Percentiles rank a stretch among this genome's conserved stretches.
phyloP scores from a whole-genome alignment of 257 asterid species.

The Eustoma russellianum region DNA sequence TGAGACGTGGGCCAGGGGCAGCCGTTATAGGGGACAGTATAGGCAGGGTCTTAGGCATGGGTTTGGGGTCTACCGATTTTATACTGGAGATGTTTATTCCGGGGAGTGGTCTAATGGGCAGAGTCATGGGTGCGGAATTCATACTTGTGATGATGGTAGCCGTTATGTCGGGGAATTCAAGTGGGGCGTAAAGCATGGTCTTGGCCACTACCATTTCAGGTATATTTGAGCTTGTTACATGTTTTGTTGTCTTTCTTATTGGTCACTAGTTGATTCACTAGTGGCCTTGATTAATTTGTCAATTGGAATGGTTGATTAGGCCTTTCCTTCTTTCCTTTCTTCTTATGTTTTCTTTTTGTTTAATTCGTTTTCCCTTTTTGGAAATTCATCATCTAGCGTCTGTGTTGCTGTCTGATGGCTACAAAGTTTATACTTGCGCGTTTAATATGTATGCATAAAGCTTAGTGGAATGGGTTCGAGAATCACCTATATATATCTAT shows the following conservation, averaged over 20 bases:
- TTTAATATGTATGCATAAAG: too few relatives aligned
- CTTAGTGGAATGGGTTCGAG: too few relatives aligned
- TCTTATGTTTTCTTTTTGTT: too few relatives aligned
- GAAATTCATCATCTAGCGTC: too few relatives aligned
- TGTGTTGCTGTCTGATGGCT: too few relatives aligned
- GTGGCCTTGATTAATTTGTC: neutral
- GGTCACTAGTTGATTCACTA: neutral
- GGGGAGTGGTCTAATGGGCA: constrained; percentile 96
- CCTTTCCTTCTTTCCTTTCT: too few relatives aligned
- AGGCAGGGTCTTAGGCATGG: constrained; percentile 90
- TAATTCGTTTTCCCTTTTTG: too few relatives aligned
- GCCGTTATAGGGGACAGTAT: constrained; percentile 79
- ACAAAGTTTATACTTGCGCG: too few relatives aligned
- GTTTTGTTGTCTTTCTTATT: neutral
- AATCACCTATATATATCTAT: too few relatives aligned
- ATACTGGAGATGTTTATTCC: constrained; percentile 92
- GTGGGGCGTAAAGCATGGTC: constrained; percentile 91
- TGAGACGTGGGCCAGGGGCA: constrained; percentile 90
- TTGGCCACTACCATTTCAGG: constrained; percentile 94
- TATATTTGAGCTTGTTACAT: constrained; percentile 14
- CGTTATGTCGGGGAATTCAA: constrained; percentile 81
- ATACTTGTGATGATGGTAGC: constrained; percentile 85
- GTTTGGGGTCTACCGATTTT: constrained; percentile 79
- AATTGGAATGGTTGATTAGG: too few relatives aligned
- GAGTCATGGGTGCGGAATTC: constrained; percentile 86